Evolutionary conservation across 768 basidiomycete genomes (phyloP), one percentile per base, ranked within the genome.

Genomic region (Daedalea quercina): DNA sequence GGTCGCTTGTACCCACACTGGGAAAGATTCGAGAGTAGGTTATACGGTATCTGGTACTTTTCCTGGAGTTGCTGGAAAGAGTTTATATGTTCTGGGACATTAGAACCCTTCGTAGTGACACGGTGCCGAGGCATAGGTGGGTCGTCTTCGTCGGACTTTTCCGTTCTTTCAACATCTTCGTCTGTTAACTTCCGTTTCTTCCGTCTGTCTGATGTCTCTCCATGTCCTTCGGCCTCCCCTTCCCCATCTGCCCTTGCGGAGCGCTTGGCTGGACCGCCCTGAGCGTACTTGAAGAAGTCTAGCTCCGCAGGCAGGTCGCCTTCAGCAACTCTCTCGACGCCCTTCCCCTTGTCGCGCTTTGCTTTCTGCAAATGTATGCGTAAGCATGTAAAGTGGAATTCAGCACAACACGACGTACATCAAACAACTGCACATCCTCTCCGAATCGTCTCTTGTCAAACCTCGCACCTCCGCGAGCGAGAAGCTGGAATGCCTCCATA

Each of bases 271-370:
- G 70, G 58, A 17, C 72, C 73, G 23, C 76, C 78, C 56, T 82
- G 76, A 2, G 87, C 84, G 56, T 91, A 92, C 61, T 87, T 92
- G 72, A 97, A 98, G 68, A 95, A 94, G 67, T 98, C 92, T 7
- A 97, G 77, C 61, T 88, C 90, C 1, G 73, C 59, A 1, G 88
- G 93, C 43, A 94, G 76, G 53, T 78, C 79, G 9, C 70, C 73
- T n/a, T 70, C 69, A n/a, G 63, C 61, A 1, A 53, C 58, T 50
- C 53, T 63, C 11, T 60, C 53, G 15, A 54, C 55, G 26, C 63
- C 52, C 56, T 57, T 62, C 28, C 54, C 54, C 54, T 64, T 59
- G 63, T 56, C 60, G 54, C 58, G 41, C 25, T 50, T 61, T 53
- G 60, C 33, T 58, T 61, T 66, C 71, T 73, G 40, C 20, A 35